Percentiles rank a stretch among this genome's conserved stretches.
These are phyloP conservation scores for Bryoerythrophyllum caledonicum DNA, from an alignment of 225 moss, liverwort and hornwort genomes.

Conservation along the genomic window DNA sequence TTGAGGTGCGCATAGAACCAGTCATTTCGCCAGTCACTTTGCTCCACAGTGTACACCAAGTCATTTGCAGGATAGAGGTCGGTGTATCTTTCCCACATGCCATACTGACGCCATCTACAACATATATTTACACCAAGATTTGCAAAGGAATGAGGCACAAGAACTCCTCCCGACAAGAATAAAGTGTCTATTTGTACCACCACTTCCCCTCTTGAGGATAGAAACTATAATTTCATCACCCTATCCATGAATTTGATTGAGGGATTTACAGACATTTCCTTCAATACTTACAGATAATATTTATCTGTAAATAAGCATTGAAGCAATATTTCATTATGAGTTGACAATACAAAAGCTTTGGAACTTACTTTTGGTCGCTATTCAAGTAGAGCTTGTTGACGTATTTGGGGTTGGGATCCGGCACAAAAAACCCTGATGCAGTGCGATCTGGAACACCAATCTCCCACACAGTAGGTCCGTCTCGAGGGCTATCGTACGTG, in stretches of 20 bases:
- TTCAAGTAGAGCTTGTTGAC: constrained; percentile 79
- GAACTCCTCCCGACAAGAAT: no score
- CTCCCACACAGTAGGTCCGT: constrained; percentile 85
- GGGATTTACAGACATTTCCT: no score
- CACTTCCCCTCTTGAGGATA: no score
- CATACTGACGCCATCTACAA: constrained; percentile 85
- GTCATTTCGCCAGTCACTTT: constrained; percentile 79
- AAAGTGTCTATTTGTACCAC: no score
- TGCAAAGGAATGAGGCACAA: no score
- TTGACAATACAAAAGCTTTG: no score
- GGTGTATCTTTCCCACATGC: constrained; percentile 85
- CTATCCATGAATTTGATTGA: no score
- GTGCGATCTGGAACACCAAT: constrained; percentile 87
- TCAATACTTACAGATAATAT: no score
- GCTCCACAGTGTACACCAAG: constrained; percentile 69
- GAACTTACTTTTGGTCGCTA: constrained; percentile 64
- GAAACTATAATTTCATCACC: no score
- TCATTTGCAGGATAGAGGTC: constrained; percentile 67
- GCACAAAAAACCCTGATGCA: constrained; percentile 70
- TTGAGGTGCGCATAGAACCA: constrained; percentile 87
- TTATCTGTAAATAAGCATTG: no score
- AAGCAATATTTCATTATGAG: no score
- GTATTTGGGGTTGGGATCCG: constrained; percentile 79
- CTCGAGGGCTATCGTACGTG: constrained; percentile 62
- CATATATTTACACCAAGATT: neutral